These are phyloP conservation scores for Bombardia bombarda DNA, from an alignment of 495 filamentous ascomycete genomes.

Conservation along the genomic window DNA sequence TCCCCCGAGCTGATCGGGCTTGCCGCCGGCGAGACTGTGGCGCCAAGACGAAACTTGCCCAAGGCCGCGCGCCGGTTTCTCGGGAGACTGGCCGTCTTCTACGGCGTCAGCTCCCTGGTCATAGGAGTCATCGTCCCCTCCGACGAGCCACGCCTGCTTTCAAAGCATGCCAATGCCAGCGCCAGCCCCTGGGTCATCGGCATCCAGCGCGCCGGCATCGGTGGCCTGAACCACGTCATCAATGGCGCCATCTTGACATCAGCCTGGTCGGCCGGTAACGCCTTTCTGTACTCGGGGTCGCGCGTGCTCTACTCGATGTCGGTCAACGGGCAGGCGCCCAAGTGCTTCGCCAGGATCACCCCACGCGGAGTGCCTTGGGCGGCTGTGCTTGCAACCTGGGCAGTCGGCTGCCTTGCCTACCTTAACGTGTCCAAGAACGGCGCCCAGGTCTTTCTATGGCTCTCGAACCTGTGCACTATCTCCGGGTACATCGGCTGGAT, in stretches of 20 bases:
- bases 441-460: constrained; percentile 54
- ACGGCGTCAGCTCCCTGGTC: constrained; percentile 62
- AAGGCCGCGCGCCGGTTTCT: constrained; percentile 65
- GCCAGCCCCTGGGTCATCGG: constrained; percentile 51
- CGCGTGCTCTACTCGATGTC: constrained; percentile 69
- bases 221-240: constrained; percentile 38
- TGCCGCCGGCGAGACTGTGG: constrained; percentile 70
- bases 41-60: constrained; percentile 66
- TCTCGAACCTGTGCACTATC: constrained; percentile 41
- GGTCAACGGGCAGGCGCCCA: constrained; percentile 53
- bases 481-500: constrained; percentile 44
- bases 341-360: constrained; percentile 44
- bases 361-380: constrained; percentile 53
- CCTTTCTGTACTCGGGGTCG: constrained; percentile 74
- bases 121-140: constrained; percentile 60
- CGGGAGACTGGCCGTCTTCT: constrained; percentile 64
- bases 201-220: constrained; percentile 37
- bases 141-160: constrained; percentile 45
- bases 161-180: constrained; percentile 48
- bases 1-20: constrained; percentile 47
- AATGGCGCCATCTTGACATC: constrained; percentile 43
- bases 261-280: constrained; percentile 56
- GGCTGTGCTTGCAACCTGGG: constrained; percentile 47
- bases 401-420: constrained; percentile 54
- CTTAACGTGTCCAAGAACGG: constrained; percentile 49